These are phyloP conservation scores for Ogataea nakhonphanomensis DNA, from an alignment of 805 yeast genomes.

Conservation along the genomic window DNA sequence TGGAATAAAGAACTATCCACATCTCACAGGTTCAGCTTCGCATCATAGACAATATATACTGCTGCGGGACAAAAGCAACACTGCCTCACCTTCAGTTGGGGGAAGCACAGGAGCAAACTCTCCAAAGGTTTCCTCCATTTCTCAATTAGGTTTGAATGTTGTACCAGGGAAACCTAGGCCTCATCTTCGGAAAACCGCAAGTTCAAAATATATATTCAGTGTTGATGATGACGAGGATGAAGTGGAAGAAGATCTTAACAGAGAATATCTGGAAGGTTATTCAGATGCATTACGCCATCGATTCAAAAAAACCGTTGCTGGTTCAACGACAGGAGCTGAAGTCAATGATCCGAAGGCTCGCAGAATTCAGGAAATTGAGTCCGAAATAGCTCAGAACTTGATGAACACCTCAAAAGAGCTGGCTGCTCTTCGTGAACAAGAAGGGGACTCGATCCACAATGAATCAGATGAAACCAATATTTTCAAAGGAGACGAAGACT, in stretches of 20 bases:
- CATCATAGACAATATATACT: constrained; percentile 34
- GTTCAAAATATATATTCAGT: constrained; percentile 49
- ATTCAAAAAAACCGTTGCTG: constrained; percentile 31
- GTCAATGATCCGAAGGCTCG: constrained; percentile 9
- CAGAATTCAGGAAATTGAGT: constrained; percentile 26
- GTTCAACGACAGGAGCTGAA: constrained; percentile 1
- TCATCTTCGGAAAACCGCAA: constrained; percentile 26
- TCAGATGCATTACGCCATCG: constrained; percentile 61
- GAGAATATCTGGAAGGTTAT: constrained; percentile 68
- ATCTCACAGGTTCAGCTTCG: constrained; percentile 21
- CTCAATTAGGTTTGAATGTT: constrained; percentile 7
- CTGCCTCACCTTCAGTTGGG: constrained; percentile 2
- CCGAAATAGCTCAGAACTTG: constrained; percentile 26
- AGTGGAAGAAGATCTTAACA: constrained; percentile 53
- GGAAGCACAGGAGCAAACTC: constrained; percentile 12
- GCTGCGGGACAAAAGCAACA: constrained; percentile 26
- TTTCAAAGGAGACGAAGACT: constrained; percentile 16
- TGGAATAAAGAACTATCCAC: constrained; percentile 13
- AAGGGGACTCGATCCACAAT: constrained; percentile 26
- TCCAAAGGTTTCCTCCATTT: constrained; percentile 12
- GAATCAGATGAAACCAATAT: constrained; percentile 14
- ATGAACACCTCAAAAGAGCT: constrained; percentile 26
- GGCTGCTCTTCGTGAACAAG: constrained; percentile 25
- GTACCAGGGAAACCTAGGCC: constrained; percentile 22
- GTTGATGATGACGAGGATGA: constrained; percentile 84